phyloP scores from a whole-genome alignment of 306 rosid species.

The Potentilla sterilis region DNA sequence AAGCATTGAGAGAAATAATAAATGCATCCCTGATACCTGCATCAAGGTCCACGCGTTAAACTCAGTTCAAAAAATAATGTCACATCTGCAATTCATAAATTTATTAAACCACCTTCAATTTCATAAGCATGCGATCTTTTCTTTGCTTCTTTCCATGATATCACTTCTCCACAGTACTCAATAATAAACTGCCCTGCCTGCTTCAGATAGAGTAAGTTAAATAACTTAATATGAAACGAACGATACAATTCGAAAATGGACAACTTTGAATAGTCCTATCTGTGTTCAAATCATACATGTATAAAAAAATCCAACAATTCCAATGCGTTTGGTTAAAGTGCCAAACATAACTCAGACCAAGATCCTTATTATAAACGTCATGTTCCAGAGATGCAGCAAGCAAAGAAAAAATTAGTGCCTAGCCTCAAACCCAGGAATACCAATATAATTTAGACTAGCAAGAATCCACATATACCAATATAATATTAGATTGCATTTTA shows the following conservation, averaged over 20 bases:
- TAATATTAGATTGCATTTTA: slow-evolving; percentile 3
- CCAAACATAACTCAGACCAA: neutral
- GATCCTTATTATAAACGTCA: neutral
- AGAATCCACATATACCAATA: neutral
- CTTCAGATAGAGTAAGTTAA: slow-evolving; percentile 28
- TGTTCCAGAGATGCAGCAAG: slow-evolving; percentile 4
- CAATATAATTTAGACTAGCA: slow-evolving; percentile 7
- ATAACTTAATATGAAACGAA: neutral
- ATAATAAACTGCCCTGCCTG: slow-evolving; percentile 80
- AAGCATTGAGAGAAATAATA: slow-evolving; percentile 82
- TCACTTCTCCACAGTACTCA: slow-evolving; percentile 96
- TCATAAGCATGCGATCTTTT: slow-evolving; percentile 84
- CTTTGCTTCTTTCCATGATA: slow-evolving; percentile 95
- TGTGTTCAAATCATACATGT: neutral
- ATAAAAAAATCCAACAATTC: neutral
- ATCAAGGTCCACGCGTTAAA: slow-evolving; percentile 32
- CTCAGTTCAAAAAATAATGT: slow-evolving; percentile 23
- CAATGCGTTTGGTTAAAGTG: neutral
- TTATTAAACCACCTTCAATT: slow-evolving; percentile 55
- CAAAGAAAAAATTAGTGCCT: neutral
- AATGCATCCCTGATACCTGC: slow-evolving; percentile 91
- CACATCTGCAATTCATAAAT: slow-evolving; percentile 4
- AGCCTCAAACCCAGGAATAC: neutral
- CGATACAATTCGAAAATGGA: neutral
- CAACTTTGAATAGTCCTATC: neutral